Base-by-base conservation (phyloP, 345 rosid species). In the Hypericum androsaemum region DNA sequence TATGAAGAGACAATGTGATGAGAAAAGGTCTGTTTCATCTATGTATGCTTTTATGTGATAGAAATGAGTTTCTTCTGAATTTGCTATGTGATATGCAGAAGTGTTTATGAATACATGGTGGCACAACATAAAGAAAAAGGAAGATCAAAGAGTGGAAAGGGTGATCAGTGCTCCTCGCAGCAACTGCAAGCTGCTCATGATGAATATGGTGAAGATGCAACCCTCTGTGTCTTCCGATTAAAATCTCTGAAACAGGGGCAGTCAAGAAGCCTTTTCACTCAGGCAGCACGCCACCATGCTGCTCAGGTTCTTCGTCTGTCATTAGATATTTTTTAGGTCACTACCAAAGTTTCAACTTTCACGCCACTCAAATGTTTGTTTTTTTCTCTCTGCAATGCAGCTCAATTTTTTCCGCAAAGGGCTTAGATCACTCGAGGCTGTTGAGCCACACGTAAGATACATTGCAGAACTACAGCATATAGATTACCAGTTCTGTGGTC, bases 1-100 rank as follows among this genome's bases (percentile, higher is more conserved):
- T 69, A 94, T 94, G 99, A 94, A 88, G 75, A 80, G 80, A 57
- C 99, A 86, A 60, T 94, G 99, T 16, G 92, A 94, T 50, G 97
- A 80, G 61, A 94, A 94, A 78, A 83, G 95, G 99, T 88, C 53
- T 35, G 64, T 64, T 50, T 39, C 42, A 37, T 12, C 47, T 28
- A 43, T 13, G 41, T 17, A 52, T 39, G 54, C 45, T 45, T 47
- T 59, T 22, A 41, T 70, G 44, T 52, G 12, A 15, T 66, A 59
- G 48, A 45, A 12, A 50, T 43, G 50, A 59, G 49, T 48, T 58
- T 39, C 43, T 47, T 44, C 74, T 70, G 43, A 75, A 52, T 52
- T 16, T 48, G 28, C 54, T 37, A 39, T 49, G 39, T 49, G 65
- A 62, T 73, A 58, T 63, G 60, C 89, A 94, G 99, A 77, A 66